These are phyloP conservation scores for Zygosaccharomyces siamensis DNA, from an alignment of 805 yeast genomes.

Conservation along the genomic window DNA sequence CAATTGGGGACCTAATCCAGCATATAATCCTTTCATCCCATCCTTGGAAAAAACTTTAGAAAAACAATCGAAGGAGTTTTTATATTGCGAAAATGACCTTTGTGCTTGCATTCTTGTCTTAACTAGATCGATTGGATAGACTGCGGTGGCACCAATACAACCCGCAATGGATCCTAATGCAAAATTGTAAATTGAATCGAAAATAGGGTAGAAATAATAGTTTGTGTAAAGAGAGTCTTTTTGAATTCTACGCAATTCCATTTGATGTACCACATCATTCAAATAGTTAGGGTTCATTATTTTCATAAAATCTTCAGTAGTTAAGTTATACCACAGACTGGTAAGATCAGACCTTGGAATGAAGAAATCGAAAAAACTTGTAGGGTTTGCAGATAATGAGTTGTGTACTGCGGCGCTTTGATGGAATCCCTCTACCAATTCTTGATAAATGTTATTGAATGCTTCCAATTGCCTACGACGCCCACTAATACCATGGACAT, in stretches of 20 bases:
- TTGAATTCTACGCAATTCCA: constrained; percentile 29
- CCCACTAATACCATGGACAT: constrained; percentile 21
- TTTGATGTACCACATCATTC: constrained; percentile 33
- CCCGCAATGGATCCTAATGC: constrained; percentile 93
- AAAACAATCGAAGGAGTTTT: constrained; percentile 82
- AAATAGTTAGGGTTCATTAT: constrained; percentile 40
- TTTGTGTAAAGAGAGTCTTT: constrained; percentile 32
- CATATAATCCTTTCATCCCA: constrained; percentile 80
- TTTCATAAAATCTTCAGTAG: constrained; percentile 39
- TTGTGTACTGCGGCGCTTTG: constrained; percentile 15
- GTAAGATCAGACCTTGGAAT: constrained; percentile 16
- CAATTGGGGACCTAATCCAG: constrained; percentile 90
- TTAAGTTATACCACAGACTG: constrained; percentile 26
- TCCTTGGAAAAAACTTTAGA: constrained; percentile 68
- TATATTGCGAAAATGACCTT: constrained; percentile 62
- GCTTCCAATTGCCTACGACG: constrained; percentile 20
- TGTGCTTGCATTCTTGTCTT: constrained; percentile 98
- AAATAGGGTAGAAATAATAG: constrained; percentile 53
- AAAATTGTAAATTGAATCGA: constrained; percentile 84
- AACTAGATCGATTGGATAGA: constrained; percentile 92
- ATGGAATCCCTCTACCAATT: constrained; percentile 22
- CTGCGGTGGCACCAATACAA: constrained; percentile 96
- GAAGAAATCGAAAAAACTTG: constrained; percentile 20
- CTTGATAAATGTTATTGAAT: constrained; percentile 29
- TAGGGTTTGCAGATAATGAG: constrained; percentile 5